Evolutionary conservation across 768 basidiomycete species (phyloP).

Genomic region (Tylopilus balloui): DNA sequence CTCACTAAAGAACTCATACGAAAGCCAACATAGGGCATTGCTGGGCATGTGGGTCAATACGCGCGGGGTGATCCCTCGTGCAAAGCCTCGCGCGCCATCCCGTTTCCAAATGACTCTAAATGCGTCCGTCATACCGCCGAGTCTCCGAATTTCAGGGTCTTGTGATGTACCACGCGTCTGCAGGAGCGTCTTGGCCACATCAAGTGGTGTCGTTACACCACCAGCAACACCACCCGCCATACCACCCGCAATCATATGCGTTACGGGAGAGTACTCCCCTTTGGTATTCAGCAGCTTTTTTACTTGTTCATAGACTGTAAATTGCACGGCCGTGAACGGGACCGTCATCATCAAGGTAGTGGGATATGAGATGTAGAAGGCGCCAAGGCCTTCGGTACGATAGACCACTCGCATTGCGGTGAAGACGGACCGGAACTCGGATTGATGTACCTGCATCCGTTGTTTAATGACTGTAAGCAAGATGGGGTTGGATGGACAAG

Average conservation of each 20-base stretch:
- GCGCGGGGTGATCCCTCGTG: slow-evolving; percentile 83
- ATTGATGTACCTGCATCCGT: slow-evolving; percentile 97
- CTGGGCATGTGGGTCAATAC: slow-evolving; percentile 95
- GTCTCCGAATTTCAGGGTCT: slow-evolving; percentile 80
- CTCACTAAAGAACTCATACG: slow-evolving; percentile 98
- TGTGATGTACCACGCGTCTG: slow-evolving; percentile 92
- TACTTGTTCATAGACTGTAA: slow-evolving; percentile 91
- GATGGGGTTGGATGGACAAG: slow-evolving; percentile 10
- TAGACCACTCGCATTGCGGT: slow-evolving; percentile 86
- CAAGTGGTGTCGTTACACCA: slow-evolving; percentile 92
- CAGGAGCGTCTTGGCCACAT: slow-evolving; percentile 95
- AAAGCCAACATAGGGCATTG: slow-evolving; percentile 96
- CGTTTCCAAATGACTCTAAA: slow-evolving; percentile 81
- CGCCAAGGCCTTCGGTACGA: slow-evolving; percentile 75
- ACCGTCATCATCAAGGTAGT: slow-evolving; percentile 96
- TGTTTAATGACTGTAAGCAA: slow-evolving; percentile 89
- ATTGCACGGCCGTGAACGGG: slow-evolving; percentile 98
- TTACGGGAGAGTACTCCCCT: slow-evolving; percentile 84
- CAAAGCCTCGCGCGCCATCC: slow-evolving; percentile 83
- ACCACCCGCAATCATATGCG: slow-evolving; percentile 90
- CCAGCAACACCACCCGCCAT: slow-evolving; percentile 92
- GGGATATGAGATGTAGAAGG: slow-evolving; percentile 98
- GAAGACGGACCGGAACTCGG: slow-evolving; percentile 81
- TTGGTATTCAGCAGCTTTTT: slow-evolving; percentile 83
- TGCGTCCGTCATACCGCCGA: slow-evolving; percentile 82